Percentiles rank a stretch among this genome's conserved stretches.
Evolutionary conservation across 176 grass and related monocot genomes (phyloP).

Genomic region (Rhynchospora pubera): DNA sequence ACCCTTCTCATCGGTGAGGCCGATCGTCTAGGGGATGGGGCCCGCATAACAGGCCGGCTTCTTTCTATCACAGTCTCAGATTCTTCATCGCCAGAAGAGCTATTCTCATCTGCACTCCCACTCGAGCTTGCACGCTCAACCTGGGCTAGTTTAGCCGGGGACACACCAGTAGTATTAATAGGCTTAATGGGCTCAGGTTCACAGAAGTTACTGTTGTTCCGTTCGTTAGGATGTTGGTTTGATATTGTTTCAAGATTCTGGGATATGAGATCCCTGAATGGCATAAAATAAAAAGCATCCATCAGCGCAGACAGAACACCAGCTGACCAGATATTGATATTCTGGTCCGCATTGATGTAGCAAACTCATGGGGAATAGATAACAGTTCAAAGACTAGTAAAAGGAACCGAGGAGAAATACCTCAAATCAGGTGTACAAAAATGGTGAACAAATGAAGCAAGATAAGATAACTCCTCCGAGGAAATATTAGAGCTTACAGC

Average conservation of each 20-base stretch:
- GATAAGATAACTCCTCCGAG: conserved; percentile 51
- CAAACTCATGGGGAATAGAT: neutral
- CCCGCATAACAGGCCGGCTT: conserved; percentile 70
- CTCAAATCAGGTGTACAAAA: conserved; percentile 82
- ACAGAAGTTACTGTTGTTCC: neutral
- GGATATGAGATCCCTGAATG: conserved; percentile 56
- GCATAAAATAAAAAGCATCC: conserved; percentile 15
- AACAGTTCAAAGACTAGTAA: conserved; percentile 4
- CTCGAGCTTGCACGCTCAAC: conserved; percentile 71
- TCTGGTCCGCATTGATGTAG: neutral
- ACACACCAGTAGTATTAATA: conserved; percentile 35
- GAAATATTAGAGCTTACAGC: conserved; percentile 51
- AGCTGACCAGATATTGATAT: neutral
- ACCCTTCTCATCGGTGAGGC: conserved; percentile 96
- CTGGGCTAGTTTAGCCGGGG: conserved; percentile 88
- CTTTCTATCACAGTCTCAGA: conserved; percentile 60
- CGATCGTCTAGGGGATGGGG: conserved; percentile 90
- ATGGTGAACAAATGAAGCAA: conserved; percentile 62
- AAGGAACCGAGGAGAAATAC: conserved; percentile 28
- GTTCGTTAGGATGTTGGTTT: conserved; percentile 29
- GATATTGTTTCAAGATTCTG: conserved; percentile 50
- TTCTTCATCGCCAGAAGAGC: conserved; percentile 44
- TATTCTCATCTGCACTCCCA: conserved; percentile 31
- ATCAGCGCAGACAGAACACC: neutral
- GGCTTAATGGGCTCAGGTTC: neutral